A percentile compares a stretch with the other conserved stretches of the same genome.
phyloP scores from a whole-genome alignment of 2,329 filamentous ascomycete species.

The Fusarium sp. region DNA sequence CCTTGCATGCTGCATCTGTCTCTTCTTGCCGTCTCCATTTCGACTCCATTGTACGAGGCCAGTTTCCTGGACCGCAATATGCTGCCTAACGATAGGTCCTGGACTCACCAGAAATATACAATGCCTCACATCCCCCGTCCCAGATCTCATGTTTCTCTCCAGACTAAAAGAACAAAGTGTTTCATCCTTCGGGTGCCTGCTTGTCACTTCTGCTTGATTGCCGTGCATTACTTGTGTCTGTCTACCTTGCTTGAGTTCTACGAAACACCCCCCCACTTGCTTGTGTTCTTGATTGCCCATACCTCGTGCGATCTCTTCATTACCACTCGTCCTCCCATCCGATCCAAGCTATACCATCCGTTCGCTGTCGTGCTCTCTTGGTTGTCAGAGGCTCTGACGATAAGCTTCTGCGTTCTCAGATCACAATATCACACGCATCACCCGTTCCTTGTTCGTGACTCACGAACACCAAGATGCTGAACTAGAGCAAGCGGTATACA shows the following conservation, averaged over 20 bases:
- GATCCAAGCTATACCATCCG: conserved; percentile 17
- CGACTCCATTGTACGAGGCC: conserved; percentile 36
- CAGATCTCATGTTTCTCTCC: conserved; percentile 36
- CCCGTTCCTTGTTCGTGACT: conserved; percentile 43
- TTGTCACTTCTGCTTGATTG: conserved; percentile 33
- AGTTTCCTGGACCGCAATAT: conserved; percentile 40
- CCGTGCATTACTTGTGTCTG: conserved; percentile 22
- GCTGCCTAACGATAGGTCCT: conserved; percentile 42
- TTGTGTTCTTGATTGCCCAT: conserved; percentile 39
- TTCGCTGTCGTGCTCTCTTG: conserved; percentile 42
- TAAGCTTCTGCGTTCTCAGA: conserved; percentile 22
- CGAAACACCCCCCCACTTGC: conserved; percentile 12
- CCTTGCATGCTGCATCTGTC: conserved; percentile 23
- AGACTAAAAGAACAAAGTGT: conserved; percentile 34
- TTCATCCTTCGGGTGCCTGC: conserved; percentile 42
- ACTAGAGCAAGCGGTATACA: conserved; percentile 37
- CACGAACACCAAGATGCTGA: conserved; percentile 45
- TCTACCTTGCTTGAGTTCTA: conserved; percentile 2
- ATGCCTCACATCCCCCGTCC: conserved; percentile 18
- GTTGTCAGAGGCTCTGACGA: conserved; percentile 28
- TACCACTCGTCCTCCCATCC: conserved; percentile 44
- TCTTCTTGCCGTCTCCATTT: conserved; percentile 16
- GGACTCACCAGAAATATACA: conserved; percentile 32
- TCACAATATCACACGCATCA: conserved; percentile 33
- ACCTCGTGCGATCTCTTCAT: conserved; percentile 41